Evolutionary conservation across 345 rosid genomes (phyloP).

Genomic region (thale cress (Arabidopsis thaliana)): DNA sequence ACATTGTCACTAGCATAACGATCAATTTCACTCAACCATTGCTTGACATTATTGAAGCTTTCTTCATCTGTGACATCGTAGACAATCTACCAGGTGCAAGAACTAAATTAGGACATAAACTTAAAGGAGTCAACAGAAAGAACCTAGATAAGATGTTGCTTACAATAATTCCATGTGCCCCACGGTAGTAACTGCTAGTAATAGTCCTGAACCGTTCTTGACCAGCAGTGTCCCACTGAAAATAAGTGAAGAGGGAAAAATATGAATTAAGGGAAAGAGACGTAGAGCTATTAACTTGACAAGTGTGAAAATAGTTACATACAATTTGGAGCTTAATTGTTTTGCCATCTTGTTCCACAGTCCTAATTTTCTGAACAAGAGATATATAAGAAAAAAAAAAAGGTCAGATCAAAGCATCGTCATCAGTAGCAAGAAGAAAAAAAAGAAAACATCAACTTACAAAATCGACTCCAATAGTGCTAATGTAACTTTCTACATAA

Average conservation of each 20-base stretch:
- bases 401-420: slow-evolving; percentile 14
- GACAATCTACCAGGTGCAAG: slow-evolving; percentile 57
- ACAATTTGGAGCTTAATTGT: slow-evolving; percentile 87
- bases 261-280: neutral
- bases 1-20: slow-evolving; percentile 83
- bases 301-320: slow-evolving; percentile 28
- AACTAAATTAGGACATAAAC: neutral
- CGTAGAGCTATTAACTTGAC: neutral
- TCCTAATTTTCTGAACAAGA: slow-evolving; percentile 71
- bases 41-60: slow-evolving; percentile 83
- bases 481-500: slow-evolving; percentile 78
- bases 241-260: slow-evolving; percentile 1
- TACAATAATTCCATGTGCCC: slow-evolving; percentile 96
- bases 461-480: slow-evolving; percentile 89
- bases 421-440: neutral
- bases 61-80: slow-evolving; percentile 83
- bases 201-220: slow-evolving; percentile 96
- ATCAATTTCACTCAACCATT: slow-evolving; percentile 80
- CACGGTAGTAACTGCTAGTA: slow-evolving; percentile 96
- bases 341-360: slow-evolving; percentile 93
- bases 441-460: slow-evolving; percentile 49
- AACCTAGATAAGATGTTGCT: slow-evolving; percentile 24
- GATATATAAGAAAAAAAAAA: neutral
- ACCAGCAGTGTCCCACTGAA: slow-evolving; percentile 99
- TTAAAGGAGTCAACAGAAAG: neutral